Evolutionary conservation across 495 filamentous ascomycete species (phyloP), one percentile per base, ranked within the genome.

Genomic region (Rhypophila decipiens): DNA sequence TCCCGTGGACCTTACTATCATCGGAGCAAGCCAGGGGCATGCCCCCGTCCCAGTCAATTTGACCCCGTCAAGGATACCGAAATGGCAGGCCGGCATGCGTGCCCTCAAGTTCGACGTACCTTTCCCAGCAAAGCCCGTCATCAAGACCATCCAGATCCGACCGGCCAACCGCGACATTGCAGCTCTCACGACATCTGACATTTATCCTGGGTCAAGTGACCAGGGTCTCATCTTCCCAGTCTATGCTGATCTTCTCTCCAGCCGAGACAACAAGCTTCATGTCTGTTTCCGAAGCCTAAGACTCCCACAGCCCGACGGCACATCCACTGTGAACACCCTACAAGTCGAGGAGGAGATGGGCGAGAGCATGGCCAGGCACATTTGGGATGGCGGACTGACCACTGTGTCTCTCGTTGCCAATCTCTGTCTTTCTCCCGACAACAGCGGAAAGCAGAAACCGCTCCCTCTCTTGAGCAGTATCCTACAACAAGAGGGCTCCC

Each of bases 281-380:
- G 60, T 71, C 18, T 63, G 63, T 23, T 51, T 71, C 31, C 65
- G 71, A 23, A 66, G 60, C 39, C 53, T 74, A 33, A 52, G 51
- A 3, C 50, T 72, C 1, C 46, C 53, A 10, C 38, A 43, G 1
- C 19, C 54, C 79, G 33, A 56, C 49, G 42, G 57, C 10, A 38
- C 21, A 3, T 27, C 42, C 10, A 22, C 45, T 8, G 44, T 29
- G 13, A 52, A 44, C 29, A 39, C 46, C 15, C 46, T 63, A 31
- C 51, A 59, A 42, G 78, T 96, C 18, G 86, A 85, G 71, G 93
- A 98, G 58, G 90, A 97, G 49, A 89, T 89, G 2, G 91, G 90
- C 5, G 90, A 97, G 61, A 95, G 87, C 60, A 96, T 98, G 56
- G 90, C 91, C 13, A 77, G 90, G 13, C 93, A 98, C 66, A 80